Conservation (phyloP, 163 green algal species). For the Chlamydomonas reinhardtii region DNA sequence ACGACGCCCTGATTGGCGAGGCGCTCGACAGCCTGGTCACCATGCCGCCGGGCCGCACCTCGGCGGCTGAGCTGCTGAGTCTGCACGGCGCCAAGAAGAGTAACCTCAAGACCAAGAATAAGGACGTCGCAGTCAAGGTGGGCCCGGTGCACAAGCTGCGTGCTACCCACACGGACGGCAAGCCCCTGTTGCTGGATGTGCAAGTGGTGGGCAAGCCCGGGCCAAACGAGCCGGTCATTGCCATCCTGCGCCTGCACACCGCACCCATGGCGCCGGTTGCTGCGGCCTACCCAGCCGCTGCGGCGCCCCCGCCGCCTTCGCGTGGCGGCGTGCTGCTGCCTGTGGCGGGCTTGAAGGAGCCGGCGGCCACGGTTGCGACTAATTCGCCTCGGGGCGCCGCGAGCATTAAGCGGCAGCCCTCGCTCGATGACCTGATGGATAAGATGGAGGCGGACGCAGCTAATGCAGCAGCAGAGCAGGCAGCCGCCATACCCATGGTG, state of each 20-base stretch:
- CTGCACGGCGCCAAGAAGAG: conserved; percentile 29
- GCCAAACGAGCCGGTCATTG: not conserved
- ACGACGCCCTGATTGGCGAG: not conserved
- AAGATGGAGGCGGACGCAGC: too few species aligned
- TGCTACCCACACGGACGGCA: not conserved
- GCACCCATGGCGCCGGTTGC: not conserved
- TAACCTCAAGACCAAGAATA: conserved; percentile 25
- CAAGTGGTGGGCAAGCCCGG: conserved; percentile 27
- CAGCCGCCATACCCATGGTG: too few species aligned
- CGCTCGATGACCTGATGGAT: not conserved
- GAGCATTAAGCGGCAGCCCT: too few species aligned
- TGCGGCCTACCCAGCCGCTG: not conserved
- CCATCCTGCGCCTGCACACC: conserved; percentile 1
- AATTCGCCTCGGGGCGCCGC: not conserved
- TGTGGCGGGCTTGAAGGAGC: too few species aligned
- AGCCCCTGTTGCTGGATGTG: not conserved
- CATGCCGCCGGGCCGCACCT: not conserved
- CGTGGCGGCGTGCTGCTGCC: too few species aligned
- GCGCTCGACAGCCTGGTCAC: not conserved
- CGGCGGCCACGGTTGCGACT: too few species aligned
- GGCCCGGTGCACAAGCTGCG: conserved; percentile 24
- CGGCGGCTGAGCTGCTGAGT: not conserved
- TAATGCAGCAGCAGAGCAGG: too few species aligned
- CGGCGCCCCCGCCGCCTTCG: not conserved
- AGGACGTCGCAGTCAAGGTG: conserved; percentile 17